phyloP scores from a whole-genome alignment of 2,329 filamentous ascomycete species.

The Penicillium sp. region DNA sequence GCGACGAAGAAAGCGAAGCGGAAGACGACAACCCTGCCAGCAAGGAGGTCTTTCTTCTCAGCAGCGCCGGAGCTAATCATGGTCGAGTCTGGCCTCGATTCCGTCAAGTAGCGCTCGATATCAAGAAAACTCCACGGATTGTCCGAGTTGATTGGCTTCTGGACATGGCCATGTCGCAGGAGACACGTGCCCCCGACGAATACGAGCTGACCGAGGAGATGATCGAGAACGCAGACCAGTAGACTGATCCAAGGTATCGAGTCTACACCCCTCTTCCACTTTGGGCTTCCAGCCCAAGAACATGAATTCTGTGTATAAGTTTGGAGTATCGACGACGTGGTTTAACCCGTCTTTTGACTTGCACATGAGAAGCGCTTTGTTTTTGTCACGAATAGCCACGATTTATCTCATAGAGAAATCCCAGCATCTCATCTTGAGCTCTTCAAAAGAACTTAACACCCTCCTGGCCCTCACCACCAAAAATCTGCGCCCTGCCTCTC shows the following conservation, averaged over 20 bases:
- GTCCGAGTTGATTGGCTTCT: conserved; percentile 87
- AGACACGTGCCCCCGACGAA: conserved; percentile 64
- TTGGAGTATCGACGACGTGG: conserved; percentile 3
- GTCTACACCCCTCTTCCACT: background rate
- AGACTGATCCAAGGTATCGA: conserved; percentile 3
- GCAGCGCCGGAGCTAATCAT: conserved; percentile 65
- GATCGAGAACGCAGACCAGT: conserved; percentile 23
- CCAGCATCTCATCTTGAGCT: conserved; percentile 8
- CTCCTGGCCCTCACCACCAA: conserved; percentile 80
- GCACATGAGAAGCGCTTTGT: conserved; percentile 13
- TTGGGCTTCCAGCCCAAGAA: background rate
- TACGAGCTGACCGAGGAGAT: conserved; percentile 50
- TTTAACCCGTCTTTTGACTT: conserved; percentile 8
- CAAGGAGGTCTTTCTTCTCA: conserved; percentile 81
- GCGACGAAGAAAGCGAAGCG: conserved; percentile 45
- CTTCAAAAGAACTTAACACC: conserved; percentile 94
- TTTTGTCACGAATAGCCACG: conserved; percentile 26
- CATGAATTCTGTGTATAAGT: conserved; percentile 5
- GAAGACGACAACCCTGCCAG: conserved; percentile 61
- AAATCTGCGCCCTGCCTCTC: conserved; percentile 87
- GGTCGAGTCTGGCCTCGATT: conserved; percentile 76
- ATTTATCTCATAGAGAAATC: conserved; percentile 13
- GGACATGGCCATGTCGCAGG: conserved; percentile 83
- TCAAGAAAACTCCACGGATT: conserved; percentile 76
- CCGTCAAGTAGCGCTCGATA: conserved; percentile 70